Conservation (phyloP, 1,139 yeast genomes). For the Lizanozyma gosingica region DNA sequence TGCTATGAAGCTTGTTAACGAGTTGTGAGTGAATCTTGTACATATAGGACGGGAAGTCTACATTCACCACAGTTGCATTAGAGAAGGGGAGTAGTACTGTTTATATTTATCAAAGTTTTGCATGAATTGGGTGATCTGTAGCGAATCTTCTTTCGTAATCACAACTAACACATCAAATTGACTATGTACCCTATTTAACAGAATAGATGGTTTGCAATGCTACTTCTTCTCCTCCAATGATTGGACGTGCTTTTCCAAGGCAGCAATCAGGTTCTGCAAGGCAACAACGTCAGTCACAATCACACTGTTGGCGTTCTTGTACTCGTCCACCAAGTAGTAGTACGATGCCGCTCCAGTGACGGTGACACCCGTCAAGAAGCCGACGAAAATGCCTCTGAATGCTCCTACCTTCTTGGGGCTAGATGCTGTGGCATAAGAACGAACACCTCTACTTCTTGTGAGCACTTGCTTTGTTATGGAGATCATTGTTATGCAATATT, state of each 20-base stretch:
- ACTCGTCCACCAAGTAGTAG: slow-evolving; percentile 70
- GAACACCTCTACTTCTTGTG: not conserved
- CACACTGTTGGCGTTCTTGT: slow-evolving; percentile 62
- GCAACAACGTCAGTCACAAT: slow-evolving; percentile 68
- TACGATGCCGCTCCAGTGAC: slow-evolving; percentile 70
- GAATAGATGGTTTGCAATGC: too few relatives aligned
- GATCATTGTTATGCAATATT: not conserved
- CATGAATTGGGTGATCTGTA: too few relatives aligned
- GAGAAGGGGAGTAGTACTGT: too few relatives aligned
- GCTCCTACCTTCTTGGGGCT: slow-evolving; percentile 42
- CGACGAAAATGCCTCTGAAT: slow-evolving; percentile 61
- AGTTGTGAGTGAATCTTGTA: slow-evolving; percentile 10
- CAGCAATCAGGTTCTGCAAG: slow-evolving; percentile 58
- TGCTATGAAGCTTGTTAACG: slow-evolving; percentile 15
- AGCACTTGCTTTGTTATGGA: not conserved
- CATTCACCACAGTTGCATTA: too few relatives aligned
- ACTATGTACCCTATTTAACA: too few relatives aligned
- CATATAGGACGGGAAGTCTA: not conserved
- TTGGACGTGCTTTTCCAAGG: slow-evolving; percentile 59
- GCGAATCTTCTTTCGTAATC: too few relatives aligned
- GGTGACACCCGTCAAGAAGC: slow-evolving; percentile 71
- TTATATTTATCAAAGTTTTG: too few relatives aligned
- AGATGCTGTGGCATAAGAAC: slow-evolving; percentile 4
- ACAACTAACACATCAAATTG: too few relatives aligned
- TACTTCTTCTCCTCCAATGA: slow-evolving; percentile 38